These are phyloP conservation scores for Madurella fahalii DNA, from an alignment of 2,329 filamentous ascomycete species.

Conservation along the genomic window DNA sequence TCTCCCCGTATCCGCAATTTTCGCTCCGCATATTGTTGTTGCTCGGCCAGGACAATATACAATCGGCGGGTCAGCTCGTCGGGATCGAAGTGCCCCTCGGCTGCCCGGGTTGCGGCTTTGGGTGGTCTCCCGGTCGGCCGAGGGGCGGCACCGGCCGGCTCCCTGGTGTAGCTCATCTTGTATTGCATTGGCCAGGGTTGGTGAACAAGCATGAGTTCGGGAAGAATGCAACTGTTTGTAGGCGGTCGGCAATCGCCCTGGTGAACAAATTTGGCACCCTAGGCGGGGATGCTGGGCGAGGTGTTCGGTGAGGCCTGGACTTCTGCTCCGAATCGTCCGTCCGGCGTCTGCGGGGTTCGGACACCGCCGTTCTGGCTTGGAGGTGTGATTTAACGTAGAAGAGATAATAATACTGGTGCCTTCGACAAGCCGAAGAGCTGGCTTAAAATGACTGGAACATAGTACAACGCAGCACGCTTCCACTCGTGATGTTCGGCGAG, in stretches of 20 bases:
- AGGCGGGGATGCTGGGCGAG: no score
- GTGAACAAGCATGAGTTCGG: not conserved
- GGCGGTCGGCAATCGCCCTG: not conserved
- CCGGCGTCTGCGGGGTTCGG: not conserved
- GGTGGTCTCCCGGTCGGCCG: not conserved
- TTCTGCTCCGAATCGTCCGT: not conserved
- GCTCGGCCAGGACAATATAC: constrained; percentile 46
- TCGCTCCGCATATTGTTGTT: constrained; percentile 40
- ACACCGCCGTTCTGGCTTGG: not conserved
- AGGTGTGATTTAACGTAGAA: not conserved
- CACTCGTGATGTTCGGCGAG: not conserved
- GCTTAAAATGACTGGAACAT: no score
- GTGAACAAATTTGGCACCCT: not conserved
- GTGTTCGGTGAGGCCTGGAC: no score
- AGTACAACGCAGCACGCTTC: no score
- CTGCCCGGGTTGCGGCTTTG: not conserved
- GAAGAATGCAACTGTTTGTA: not conserved
- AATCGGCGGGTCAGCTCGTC: constrained; percentile 53
- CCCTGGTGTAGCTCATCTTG: constrained; percentile 22
- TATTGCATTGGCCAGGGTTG: constrained; percentile 19
- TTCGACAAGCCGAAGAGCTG: no score
- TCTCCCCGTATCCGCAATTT: constrained; percentile 21
- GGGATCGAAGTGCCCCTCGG: constrained; percentile 45
- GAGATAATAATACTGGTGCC: not conserved
- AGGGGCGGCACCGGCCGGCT: constrained; percentile 9